Percentiles rank a stretch among this genome's conserved stretches.
These are phyloP conservation scores for Calonectria crousiana DNA, from an alignment of 2,329 filamentous ascomycete species.

Conservation along the genomic window DNA sequence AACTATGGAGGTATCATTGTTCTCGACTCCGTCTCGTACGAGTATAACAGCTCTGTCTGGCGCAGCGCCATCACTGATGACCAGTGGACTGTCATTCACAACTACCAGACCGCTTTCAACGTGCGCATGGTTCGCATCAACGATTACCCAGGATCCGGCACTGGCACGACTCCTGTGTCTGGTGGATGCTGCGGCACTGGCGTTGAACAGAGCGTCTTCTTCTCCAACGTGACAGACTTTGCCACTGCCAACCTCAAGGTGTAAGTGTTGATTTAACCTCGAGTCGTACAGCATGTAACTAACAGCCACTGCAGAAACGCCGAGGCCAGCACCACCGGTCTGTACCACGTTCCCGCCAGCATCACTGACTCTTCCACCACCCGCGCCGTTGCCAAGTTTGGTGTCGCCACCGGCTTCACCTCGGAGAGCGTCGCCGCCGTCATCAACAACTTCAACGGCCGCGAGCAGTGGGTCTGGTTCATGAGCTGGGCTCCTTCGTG, in stretches of 20 bases:
- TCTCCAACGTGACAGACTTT: constrained; percentile 26
- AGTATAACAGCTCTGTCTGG: constrained; percentile 28
- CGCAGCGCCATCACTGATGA: constrained; percentile 27
- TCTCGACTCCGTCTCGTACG: constrained; percentile 29
- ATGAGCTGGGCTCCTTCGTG: constrained; percentile 35
- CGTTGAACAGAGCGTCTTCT: constrained; percentile 26
- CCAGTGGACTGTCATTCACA: constrained; percentile 28
- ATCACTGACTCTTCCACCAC: constrained; percentile 28
- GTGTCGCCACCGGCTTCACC: constrained; percentile 19
- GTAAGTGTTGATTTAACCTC: neutral
- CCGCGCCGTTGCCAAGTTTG: constrained; percentile 32
- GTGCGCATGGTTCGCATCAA: constrained; percentile 37
- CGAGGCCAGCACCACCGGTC: constrained; percentile 30
- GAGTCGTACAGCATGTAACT: neutral
- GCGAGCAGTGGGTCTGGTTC: constrained; percentile 38
- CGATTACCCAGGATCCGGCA: constrained; percentile 26
- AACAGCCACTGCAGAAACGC: constrained; percentile 9
- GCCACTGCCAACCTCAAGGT: constrained; percentile 29
- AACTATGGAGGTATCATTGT: constrained; percentile 32
- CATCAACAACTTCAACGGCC: constrained; percentile 34
- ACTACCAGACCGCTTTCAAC: constrained; percentile 30
- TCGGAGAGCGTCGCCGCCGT: constrained; percentile 30
- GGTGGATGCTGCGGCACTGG: constrained; percentile 17
- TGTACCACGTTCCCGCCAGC: constrained; percentile 32
- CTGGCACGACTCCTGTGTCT: neutral